Percentiles rank a stretch among this genome's conserved stretches.
Evolutionary conservation across 257 asterid genomes (phyloP).

Genomic region (Misopates orontium): DNA sequence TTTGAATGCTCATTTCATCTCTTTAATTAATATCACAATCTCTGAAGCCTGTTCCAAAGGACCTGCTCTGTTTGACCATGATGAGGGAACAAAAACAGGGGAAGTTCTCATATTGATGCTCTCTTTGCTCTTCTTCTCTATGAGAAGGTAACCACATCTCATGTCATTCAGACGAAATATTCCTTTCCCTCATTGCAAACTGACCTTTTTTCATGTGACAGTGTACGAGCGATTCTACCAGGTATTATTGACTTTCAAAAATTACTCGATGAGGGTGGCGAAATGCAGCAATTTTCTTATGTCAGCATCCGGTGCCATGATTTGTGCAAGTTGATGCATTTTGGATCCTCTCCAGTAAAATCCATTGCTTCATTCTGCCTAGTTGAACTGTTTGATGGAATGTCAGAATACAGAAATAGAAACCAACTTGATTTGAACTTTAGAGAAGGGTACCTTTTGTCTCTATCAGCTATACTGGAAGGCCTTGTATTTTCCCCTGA

Average conservation of each 20-base stretch:
- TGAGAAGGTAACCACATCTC: constrained; percentile 59
- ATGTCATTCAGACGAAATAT: constrained; percentile 3
- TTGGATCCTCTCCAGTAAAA: constrained; percentile 69
- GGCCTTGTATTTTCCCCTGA: constrained; percentile 70
- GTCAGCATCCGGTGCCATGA: constrained; percentile 67
- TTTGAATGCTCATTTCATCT: constrained; percentile 57
- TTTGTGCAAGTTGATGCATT: constrained; percentile 81
- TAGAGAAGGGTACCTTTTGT: constrained; percentile 51
- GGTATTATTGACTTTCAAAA: constrained; percentile 49
- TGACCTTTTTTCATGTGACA: constrained; percentile 41
- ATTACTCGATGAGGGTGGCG: constrained; percentile 41
- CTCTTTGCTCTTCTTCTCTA: constrained; percentile 61
- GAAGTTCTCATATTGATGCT: constrained; percentile 64
- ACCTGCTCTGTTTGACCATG: constrained; percentile 68
- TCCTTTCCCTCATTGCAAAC: constrained; percentile 13
- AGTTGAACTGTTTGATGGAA: constrained; percentile 57
- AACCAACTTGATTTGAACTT: constrained; percentile 38
- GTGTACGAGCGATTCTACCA: constrained; percentile 61
- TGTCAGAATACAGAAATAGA: constrained; percentile 37
- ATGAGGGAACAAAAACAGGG: constrained; percentile 63
- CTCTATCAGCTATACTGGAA: constrained; percentile 61
- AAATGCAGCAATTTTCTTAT: constrained; percentile 43
- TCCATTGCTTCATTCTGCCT: constrained; percentile 72
- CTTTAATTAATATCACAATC: constrained; percentile 44
- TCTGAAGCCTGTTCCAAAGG: constrained; percentile 71